Evolutionary conservation across 257 asterid species (phyloP).

Genomic region (Plantago ovata): DNA sequence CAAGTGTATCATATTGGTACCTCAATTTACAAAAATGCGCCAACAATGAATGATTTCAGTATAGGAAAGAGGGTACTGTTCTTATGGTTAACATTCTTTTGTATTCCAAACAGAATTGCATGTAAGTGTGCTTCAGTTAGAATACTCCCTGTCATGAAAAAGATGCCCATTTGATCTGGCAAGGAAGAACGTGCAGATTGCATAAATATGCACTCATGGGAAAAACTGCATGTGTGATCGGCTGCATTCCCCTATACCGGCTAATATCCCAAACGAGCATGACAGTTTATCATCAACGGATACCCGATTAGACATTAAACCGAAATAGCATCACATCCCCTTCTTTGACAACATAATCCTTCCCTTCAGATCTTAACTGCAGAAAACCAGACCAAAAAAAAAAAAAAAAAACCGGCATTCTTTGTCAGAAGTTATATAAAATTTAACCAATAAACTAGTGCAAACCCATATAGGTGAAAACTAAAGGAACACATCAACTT

Average conservation of each 20-base stretch:
- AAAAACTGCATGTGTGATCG: background rate
- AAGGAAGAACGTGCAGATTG: too few relatives aligned
- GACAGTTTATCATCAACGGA: constrained; percentile 12
- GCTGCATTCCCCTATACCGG: background rate
- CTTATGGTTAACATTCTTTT: background rate
- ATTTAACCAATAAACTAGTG: too few relatives aligned
- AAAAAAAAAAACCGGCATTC: background rate
- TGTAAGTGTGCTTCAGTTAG: background rate
- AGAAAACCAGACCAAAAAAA: constrained; percentile 3
- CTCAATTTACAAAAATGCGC: too few relatives aligned
- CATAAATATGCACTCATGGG: background rate
- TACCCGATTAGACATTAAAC: constrained; percentile 63
- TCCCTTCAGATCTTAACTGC: constrained; percentile 97
- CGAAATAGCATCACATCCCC: constrained; percentile 95
- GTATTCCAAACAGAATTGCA: background rate
- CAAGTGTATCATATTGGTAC: too few relatives aligned
- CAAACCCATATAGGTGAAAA: background rate
- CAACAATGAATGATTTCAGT: too few relatives aligned
- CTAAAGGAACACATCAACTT: constrained; percentile 33
- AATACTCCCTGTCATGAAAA: background rate
- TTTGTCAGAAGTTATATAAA: background rate
- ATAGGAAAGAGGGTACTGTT: background rate
- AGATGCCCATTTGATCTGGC: too few relatives aligned
- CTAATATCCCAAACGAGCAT: background rate
- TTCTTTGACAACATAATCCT: constrained; percentile 88